Conservation (phyloP, 768 basidiomycete species). For the Suillus subaureus region DNA sequence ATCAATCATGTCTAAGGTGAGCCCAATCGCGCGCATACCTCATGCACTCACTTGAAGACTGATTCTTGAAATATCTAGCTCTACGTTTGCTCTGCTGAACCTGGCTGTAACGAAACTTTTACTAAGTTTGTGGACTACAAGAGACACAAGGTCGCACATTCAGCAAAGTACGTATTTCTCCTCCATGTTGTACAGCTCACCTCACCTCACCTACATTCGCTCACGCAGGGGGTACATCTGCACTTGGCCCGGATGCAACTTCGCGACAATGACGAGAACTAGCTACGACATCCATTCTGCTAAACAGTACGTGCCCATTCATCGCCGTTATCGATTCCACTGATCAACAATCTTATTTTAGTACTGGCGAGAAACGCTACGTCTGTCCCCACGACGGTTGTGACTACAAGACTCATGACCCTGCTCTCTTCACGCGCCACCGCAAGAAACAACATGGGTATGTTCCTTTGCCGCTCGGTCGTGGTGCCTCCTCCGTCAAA, state of each 20-base stretch:
- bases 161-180: not conserved
- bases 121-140: slow-evolving; percentile 19
- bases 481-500: not conserved
- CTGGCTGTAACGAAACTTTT: slow-evolving; percentile 22
- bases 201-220: not conserved
- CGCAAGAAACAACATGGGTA: slow-evolving; percentile 24
- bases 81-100: slow-evolving; percentile 13
- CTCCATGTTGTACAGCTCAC: not conserved
- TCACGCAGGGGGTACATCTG: slow-evolving; percentile 21
- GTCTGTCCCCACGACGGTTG: slow-evolving; percentile 8
- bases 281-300: slow-evolving; percentile 22
- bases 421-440: slow-evolving; percentile 27
- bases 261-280: slow-evolving; percentile 21
- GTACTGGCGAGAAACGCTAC: slow-evolving; percentile 23
- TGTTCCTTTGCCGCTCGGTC: slow-evolving; percentile 13
- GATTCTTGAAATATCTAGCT: slow-evolving; percentile 10
- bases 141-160: slow-evolving; percentile 21
- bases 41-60: not conserved
- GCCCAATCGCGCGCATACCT: not conserved
- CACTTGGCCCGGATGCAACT: slow-evolving; percentile 14
- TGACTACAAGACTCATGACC: slow-evolving; percentile 25
- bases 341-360: slow-evolving; percentile 4
- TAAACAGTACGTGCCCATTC: slow-evolving; percentile 18
- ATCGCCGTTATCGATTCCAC: no score
- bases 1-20: not conserved